Percentiles rank a stretch among this genome's conserved stretches.
Evolutionary conservation across 176 grass and related monocot species (phyloP).

Genomic region (Poa pratensis): DNA sequence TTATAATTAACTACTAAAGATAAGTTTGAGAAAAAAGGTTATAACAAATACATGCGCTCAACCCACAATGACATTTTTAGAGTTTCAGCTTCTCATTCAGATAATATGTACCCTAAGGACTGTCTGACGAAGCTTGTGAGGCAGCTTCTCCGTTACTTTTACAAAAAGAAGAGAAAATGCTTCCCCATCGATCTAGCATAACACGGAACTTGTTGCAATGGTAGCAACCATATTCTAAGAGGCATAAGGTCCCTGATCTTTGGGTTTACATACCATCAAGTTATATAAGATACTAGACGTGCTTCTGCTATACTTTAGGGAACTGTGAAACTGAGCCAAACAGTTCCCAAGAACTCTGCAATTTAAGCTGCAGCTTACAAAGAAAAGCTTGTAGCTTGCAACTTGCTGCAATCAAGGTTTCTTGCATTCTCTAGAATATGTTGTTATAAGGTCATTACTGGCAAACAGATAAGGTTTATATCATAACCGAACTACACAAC

Average conservation of each 20-base stretch:
- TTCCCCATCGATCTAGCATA: background rate
- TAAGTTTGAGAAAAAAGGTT: background rate
- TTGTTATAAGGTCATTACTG: background rate
- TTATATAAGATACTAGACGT: background rate
- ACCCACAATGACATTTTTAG: background rate
- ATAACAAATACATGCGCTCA: background rate
- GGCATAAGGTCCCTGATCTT: background rate
- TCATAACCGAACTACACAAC: background rate
- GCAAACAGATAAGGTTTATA: constrained; percentile 11
- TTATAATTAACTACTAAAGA: background rate
- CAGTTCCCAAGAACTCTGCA: background rate
- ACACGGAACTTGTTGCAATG: background rate
- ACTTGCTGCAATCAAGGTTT: constrained; percentile 29
- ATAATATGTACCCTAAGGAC: background rate
- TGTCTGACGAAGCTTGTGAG: background rate
- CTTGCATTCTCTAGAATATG: background rate
- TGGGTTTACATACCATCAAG: background rate
- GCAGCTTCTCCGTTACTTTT: background rate
- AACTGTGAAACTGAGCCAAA: background rate
- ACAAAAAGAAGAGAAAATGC: background rate
- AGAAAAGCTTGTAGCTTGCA: background rate
- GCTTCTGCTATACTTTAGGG: background rate
- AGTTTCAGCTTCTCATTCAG: constrained; percentile 3
- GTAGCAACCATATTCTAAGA: background rate
- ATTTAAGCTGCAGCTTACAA: constrained; percentile 7